Evolutionary conservation across 2,329 filamentous ascomycete genomes (phyloP).

Genomic region (Sporothrix pallida): DNA sequence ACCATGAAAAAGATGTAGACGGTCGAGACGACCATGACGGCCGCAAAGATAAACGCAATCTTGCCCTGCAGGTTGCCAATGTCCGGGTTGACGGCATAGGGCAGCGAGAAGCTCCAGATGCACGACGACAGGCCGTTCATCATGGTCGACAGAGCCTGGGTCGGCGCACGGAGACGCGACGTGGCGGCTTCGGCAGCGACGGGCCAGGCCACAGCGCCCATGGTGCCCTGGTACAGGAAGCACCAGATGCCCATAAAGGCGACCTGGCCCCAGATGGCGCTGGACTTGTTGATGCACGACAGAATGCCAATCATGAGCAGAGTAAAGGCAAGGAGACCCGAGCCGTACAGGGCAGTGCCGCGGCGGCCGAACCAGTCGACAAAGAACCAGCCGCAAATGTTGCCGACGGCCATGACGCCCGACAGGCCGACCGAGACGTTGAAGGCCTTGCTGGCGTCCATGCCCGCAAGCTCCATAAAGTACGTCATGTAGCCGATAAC

Average conservation of each 20-base stretch:
- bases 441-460: slow-evolving; percentile 38
- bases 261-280: slow-evolving; percentile 36
- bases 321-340: slow-evolving; percentile 39
- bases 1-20: slow-evolving; percentile 39
- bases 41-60: slow-evolving; percentile 42
- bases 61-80: slow-evolving; percentile 35
- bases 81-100: slow-evolving; percentile 38
- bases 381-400: slow-evolving; percentile 44
- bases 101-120: slow-evolving; percentile 36
- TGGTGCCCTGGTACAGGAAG: slow-evolving; percentile 44
- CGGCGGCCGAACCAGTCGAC: slow-evolving; percentile 44
- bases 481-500: slow-evolving; percentile 43
- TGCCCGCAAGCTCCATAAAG: slow-evolving; percentile 42
- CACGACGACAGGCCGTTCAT: slow-evolving; percentile 30
- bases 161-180: slow-evolving; percentile 35
- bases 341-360: slow-evolving; percentile 39
- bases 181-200: slow-evolving; percentile 36
- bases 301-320: slow-evolving; percentile 45
- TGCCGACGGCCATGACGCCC: slow-evolving; percentile 43
- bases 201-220: slow-evolving; percentile 46
- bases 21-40: slow-evolving; percentile 32
- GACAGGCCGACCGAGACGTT: slow-evolving; percentile 37
- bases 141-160: slow-evolving; percentile 36
- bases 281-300: slow-evolving; percentile 34
- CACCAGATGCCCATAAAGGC: slow-evolving; percentile 44